Conservation (phyloP, 768 basidiomycete species). For the Suillus discolor region DNA sequence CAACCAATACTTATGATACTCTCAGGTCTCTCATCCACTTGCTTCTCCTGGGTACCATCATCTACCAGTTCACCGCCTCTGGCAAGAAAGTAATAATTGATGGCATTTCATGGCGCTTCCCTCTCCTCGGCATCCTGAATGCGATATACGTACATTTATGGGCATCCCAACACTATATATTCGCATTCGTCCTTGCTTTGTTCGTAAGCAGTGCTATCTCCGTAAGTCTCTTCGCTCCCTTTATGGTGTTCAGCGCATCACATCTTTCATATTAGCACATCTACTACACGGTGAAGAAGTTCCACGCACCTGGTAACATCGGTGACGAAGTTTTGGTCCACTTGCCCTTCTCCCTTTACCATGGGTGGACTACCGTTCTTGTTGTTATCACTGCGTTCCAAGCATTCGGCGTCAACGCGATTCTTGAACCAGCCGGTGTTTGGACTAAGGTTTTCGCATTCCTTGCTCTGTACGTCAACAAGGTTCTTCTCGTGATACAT, state of each 20-base stretch:
- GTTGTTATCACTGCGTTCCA: conserved; percentile 83
- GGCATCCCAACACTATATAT: conserved; percentile 73
- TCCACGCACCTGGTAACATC: conserved; percentile 61
- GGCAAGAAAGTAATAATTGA: conserved; percentile 85
- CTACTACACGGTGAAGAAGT: conserved; percentile 93
- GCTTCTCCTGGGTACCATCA: conserved; percentile 85
- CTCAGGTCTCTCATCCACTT: conserved; percentile 85
- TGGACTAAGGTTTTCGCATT: conserved; percentile 97
- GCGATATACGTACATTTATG: conserved; percentile 88
- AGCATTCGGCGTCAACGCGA: conserved; percentile 83
- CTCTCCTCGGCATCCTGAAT: conserved; percentile 84
- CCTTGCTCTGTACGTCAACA: conserved; percentile 69
- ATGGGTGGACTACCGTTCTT: conserved; percentile 89
- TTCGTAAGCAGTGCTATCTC: conserved; percentile 79
- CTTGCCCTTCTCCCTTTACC: conserved; percentile 94
- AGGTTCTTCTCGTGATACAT: conserved; percentile 11
- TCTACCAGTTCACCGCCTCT: conserved; percentile 83
- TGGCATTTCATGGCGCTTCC: conserved; percentile 90
- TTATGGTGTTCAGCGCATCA: conserved; percentile 36
- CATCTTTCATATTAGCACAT: conserved; percentile 62
- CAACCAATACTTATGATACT: conserved; percentile 10
- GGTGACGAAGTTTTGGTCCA: conserved; percentile 90
- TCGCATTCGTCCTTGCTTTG: conserved; percentile 86
- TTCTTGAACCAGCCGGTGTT: conserved; percentile 64
- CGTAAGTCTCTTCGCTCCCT: conserved; percentile 26